phyloP scores from a whole-genome alignment of 2,329 filamentous ascomycete species.

The Beauveria pseudobassiana region DNA sequence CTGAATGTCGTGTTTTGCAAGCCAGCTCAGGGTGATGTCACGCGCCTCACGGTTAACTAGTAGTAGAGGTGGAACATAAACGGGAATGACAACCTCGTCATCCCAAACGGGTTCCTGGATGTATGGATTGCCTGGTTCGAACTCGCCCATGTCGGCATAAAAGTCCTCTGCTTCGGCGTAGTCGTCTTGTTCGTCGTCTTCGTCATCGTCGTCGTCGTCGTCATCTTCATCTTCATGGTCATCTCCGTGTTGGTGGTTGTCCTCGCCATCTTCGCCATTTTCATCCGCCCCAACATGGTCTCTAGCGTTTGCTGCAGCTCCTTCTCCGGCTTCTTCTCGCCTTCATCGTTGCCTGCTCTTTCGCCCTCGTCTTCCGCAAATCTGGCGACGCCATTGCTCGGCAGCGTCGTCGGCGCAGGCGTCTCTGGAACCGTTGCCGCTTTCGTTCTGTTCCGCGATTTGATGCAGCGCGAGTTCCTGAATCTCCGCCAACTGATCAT shows the following conservation, averaged over 20 bases:
- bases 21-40: constrained; percentile 14
- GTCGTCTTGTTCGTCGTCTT: not conserved
- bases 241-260: not conserved
- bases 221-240: not conserved
- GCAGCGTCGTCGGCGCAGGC: not conserved
- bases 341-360: not conserved
- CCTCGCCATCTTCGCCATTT: not conserved
- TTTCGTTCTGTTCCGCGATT: not conserved
- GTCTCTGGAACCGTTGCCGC: not conserved
- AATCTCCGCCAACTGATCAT: not conserved
- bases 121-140: not conserved
- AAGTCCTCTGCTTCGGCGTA: not conserved
- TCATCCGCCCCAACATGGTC: not conserved
- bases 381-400: not conserved
- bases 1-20: not conserved
- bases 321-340: not conserved
- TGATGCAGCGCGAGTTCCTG: not conserved
- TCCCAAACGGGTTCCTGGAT: constrained; percentile 1
- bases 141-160: not conserved
- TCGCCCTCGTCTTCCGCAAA: not conserved
- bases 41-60: constrained; percentile 20
- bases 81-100: constrained; percentile 13
- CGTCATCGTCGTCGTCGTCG: not conserved
- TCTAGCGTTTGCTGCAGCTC: not conserved
- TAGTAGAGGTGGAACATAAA: constrained; percentile 13